Percentiles rank a stretch among this genome's conserved stretches.
Evolutionary conservation across 176 grass and related monocot genomes (phyloP).

Genomic region (Juncus inflexus): DNA sequence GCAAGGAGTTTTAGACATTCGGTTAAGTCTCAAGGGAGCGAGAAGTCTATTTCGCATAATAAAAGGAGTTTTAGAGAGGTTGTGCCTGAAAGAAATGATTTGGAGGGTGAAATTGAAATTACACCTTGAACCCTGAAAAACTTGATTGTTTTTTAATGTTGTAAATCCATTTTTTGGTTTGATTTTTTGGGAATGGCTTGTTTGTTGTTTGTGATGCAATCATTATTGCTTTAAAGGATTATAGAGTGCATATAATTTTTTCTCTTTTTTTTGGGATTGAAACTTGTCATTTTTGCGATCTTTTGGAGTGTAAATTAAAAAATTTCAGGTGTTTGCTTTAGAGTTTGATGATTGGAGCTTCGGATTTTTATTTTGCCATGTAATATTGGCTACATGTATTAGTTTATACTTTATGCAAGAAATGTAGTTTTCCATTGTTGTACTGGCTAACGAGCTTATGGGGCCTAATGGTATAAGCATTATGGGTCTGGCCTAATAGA

Average conservation of each 20-base stretch:
- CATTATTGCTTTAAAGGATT: conserved; percentile 19
- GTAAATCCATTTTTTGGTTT: conserved; percentile 32
- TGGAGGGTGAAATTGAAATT: conserved; percentile 35
- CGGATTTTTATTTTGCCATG: too few relatives aligned
- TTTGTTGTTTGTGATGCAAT: conserved; percentile 20
- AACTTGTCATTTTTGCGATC: too few relatives aligned
- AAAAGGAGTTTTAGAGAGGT: conserved; percentile 52
- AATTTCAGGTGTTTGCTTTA: too few relatives aligned
- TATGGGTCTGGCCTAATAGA: too few relatives aligned
- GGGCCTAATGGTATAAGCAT: too few relatives aligned
- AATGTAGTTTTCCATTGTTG: too few relatives aligned
- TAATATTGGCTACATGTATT: too few relatives aligned
- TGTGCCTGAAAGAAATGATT: conserved; percentile 32
- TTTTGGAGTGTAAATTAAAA: too few relatives aligned
- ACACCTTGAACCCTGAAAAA: conserved; percentile 23
- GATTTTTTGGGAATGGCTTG: conserved; percentile 23
- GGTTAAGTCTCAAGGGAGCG: conserved; percentile 34
- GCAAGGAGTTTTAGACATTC: conserved; percentile 31
- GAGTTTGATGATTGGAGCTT: too few relatives aligned
- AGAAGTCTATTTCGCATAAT: conserved; percentile 47
- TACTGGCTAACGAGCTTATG: too few relatives aligned
- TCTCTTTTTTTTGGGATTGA: too few relatives aligned
- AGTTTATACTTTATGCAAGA: too few relatives aligned
- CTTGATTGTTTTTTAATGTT: conserved; percentile 9
- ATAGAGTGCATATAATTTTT: conserved; percentile 17